A percentile compares a stretch with the other conserved stretches of the same genome.
phyloP scores from a whole-genome alignment of 306 rosid genomes.

The Prunus mongolica region DNA sequence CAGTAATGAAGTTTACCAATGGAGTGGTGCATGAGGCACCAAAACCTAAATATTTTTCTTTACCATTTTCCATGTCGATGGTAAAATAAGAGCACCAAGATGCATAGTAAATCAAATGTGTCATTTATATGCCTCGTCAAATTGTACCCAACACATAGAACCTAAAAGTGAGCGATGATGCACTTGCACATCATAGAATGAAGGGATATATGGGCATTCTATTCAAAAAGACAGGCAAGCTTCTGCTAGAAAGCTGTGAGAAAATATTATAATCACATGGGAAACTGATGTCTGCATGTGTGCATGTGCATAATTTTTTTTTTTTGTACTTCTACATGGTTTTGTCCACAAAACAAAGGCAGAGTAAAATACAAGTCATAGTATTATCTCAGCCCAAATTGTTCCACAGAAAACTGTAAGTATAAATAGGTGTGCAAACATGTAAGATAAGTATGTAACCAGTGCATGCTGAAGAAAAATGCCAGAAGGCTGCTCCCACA shows the following conservation, averaged over 20 bases:
- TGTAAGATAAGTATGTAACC: background rate
- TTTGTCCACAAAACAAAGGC: background rate
- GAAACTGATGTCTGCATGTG: too few species aligned
- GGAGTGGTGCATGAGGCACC: background rate
- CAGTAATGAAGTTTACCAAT: background rate
- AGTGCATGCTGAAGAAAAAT: conserved; percentile 9
- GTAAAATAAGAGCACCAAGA: background rate
- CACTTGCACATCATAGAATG: background rate
- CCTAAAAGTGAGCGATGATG: background rate
- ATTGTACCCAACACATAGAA: background rate
- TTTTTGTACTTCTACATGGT: background rate
- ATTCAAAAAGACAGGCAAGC: background rate
- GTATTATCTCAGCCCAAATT: background rate
- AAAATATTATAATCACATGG: background rate
- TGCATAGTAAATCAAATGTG: background rate
- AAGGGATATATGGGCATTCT: background rate
- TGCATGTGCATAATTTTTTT: background rate
- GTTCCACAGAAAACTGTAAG: background rate
- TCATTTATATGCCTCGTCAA: background rate
- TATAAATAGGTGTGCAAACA: background rate
- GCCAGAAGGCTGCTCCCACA: conserved; percentile 19
- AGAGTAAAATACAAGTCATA: background rate
- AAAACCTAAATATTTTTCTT: background rate
- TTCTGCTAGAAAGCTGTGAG: background rate
- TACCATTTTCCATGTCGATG: background rate